A percentile compares a stretch with the other conserved stretches of the same genome.
These are phyloP conservation scores for Dimocarpus longan DNA, from an alignment of 345 rosid species.

Conservation along the genomic window DNA sequence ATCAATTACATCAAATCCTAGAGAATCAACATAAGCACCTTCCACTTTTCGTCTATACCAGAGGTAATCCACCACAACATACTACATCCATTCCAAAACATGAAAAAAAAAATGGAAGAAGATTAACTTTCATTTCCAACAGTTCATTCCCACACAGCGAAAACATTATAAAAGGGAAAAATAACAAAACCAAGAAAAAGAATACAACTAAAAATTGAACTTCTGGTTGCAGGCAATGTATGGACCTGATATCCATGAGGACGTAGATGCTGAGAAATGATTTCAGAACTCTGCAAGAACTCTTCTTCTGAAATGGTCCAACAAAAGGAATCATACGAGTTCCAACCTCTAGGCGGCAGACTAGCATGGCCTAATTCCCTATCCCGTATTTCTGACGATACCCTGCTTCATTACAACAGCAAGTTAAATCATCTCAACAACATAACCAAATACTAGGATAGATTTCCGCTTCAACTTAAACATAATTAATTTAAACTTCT, in stretches of 20 bases:
- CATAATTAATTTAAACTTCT: background rate
- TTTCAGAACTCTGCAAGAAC: conserved; percentile 70
- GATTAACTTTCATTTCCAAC: background rate
- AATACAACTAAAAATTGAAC: background rate
- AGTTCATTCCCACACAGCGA: background rate
- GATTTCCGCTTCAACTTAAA: background rate
- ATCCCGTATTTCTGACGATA: conserved; percentile 21
- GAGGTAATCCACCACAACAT: conserved; percentile 94
- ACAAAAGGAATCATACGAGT: conserved; percentile 88
- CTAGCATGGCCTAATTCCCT: conserved; percentile 42
- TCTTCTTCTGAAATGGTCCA: conserved; percentile 89
- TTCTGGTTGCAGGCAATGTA: conserved; percentile 3
- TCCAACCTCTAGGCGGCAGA: conserved; percentile 97
- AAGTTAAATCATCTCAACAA: background rate
- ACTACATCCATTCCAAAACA: conserved; percentile 42
- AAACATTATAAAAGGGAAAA: background rate
- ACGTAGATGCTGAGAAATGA: conserved; percentile 60
- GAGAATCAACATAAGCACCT: conserved; percentile 72
- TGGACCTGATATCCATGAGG: conserved; percentile 76
- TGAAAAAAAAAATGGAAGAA: background rate
- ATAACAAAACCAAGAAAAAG: background rate
- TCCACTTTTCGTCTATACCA: conserved; percentile 85
- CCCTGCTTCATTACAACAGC: conserved; percentile 25
- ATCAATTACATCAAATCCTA: conserved; percentile 92
- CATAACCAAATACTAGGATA: background rate